Evolutionary conservation across 257 asterid species (phyloP), one percentile per base, ranked within the genome.

Genomic region (Catharanthus roseus): DNA sequence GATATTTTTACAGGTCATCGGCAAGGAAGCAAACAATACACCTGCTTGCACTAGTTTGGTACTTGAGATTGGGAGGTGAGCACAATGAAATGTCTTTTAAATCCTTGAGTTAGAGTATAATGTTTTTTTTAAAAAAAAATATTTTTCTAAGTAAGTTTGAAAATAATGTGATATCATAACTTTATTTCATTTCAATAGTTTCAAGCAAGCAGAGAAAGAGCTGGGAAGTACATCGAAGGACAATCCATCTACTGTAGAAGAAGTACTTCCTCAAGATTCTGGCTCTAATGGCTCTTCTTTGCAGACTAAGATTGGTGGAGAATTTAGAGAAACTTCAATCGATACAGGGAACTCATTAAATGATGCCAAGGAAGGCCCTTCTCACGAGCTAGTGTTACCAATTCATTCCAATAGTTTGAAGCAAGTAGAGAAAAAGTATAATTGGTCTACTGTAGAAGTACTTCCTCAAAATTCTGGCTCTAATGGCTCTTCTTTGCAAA

Each of bases 51-150:
- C 79, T 31, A 75, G 75, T 53, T 83, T 85, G 71, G 77, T 73
- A 39, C 72, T 77, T 51, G 82, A 49, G 71, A 75, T 69, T 61
- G 75, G 71, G 67, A 71, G 68, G 93, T 87, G 72, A 51, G 85
- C 60, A 64, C 34, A 38, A 69, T 31, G 18, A n/a, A 47, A 9
- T 49, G 21, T 36, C 16, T 21, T 56, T 50, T n/a, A 51, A 34
- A 39, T 51, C 41, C 21, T 57, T 64, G 71, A 45, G 38, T 51
- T 26, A 39, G 66, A 33, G 41, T 47, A 42, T 61, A 6, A n/a
- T n/a, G n/a, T n/a, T n/a, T n/a, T n/a, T n/a, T n/a, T n/a, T n/a
- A n/a, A n/a, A n/a, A n/a, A n/a, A n/a, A n/a, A n/a, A n/a, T n/a
- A n/a, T n/a, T n/a, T n/a, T n/a, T n/a, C n/a, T n/a, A n/a, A n/a